Evolutionary conservation across 805 yeast genomes (phyloP), one percentile per base, ranked within the genome.

Genomic region (Candida tallmaniae): DNA sequence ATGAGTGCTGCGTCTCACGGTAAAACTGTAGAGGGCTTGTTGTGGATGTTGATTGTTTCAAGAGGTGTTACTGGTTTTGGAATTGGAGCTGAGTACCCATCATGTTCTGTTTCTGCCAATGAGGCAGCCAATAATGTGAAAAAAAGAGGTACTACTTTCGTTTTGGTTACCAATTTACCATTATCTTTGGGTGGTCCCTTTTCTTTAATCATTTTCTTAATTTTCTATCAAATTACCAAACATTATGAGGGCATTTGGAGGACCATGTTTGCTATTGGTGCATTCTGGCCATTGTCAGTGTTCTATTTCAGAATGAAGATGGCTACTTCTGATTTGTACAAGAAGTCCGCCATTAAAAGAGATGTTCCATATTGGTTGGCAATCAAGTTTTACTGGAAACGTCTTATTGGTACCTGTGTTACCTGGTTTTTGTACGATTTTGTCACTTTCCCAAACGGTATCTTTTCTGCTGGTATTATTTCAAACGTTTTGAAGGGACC

Each of bases 391-490:
- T 81, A 80, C 61, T 83, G 90, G 89, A 61, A 50, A 27, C 63
- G 84, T 37, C 51, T 83, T 15, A 44, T 82, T 20, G 93, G 90
- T 23, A 78, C 85, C 12, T 76, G 83, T 52, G 78, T 76, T 4
- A 73, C 83, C 38, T 83, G 93, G 93, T 83, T 83, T 62, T 65
- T 83, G 47, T 83, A 80, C 52, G 94, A 83, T 60, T 83, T 83
- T 48, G 83, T 83, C 47, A 78, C 84, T 5, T 83, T 83, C 65
- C 89, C 90, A 9, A 82, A 82, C 51, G 87, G 86, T 52, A 69
- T 80, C 33, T 81, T 80, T 53, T 72, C 83, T 4, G 67, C 79
- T 20, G 58, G 59, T 31, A 81, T 82, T 45, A 76, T 80, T 36
- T 48, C 77, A 10, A 58, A 69, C n/a, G 69, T 73, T 23, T 61